phyloP scores from a whole-genome alignment of 2,329 filamentous ascomycete genomes.

The Cercospora nicotianae region DNA sequence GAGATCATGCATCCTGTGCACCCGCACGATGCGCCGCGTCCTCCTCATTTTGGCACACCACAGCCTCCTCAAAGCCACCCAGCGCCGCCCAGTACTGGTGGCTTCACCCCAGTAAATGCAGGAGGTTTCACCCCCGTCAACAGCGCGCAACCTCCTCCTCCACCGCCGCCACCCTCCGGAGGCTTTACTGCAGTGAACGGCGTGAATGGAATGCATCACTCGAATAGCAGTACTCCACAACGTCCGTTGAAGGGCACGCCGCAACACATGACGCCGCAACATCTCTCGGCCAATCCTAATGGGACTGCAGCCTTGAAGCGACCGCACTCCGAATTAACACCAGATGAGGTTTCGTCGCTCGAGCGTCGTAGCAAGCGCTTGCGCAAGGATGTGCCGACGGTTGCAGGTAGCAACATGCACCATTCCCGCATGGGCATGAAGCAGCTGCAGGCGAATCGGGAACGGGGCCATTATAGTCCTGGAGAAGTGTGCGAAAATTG shows the following conservation, averaged over 20 bases:
- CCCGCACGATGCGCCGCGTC: slow-evolving; percentile 25
- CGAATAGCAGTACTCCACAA: slow-evolving; percentile 31
- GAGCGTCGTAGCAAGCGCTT: slow-evolving; percentile 83
- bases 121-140: slow-evolving; percentile 68
- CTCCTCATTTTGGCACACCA: slow-evolving; percentile 49
- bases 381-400: slow-evolving; percentile 80
- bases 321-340: slow-evolving; percentile 54
- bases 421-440: slow-evolving; percentile 81
- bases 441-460: slow-evolving; percentile 57
- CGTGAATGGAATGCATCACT: slow-evolving; percentile 44
- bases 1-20: slow-evolving; percentile 31
- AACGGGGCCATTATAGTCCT: slow-evolving; percentile 57
- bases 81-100: slow-evolving; percentile 60
- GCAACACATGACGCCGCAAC: slow-evolving; percentile 22
- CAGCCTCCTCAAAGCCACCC: slow-evolving; percentile 42
- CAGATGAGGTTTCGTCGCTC: slow-evolving; percentile 47
- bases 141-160: slow-evolving; percentile 37
- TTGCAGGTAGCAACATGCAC: slow-evolving; percentile 96
- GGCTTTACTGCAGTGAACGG: slow-evolving; percentile 62
- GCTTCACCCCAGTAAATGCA: slow-evolving; percentile 72
- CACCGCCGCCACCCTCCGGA: slow-evolving; percentile 23
- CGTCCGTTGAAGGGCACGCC: slow-evolving; percentile 55
- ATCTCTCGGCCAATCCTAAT: slow-evolving; percentile 30
- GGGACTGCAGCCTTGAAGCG: slow-evolving; percentile 62
- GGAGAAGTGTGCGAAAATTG: slow-evolving; percentile 80